A percentile compares a stretch with the other conserved stretches of the same genome.
phyloP scores from a whole-genome alignment of 345 rosid genomes.

The Excoecaria agallocha region DNA sequence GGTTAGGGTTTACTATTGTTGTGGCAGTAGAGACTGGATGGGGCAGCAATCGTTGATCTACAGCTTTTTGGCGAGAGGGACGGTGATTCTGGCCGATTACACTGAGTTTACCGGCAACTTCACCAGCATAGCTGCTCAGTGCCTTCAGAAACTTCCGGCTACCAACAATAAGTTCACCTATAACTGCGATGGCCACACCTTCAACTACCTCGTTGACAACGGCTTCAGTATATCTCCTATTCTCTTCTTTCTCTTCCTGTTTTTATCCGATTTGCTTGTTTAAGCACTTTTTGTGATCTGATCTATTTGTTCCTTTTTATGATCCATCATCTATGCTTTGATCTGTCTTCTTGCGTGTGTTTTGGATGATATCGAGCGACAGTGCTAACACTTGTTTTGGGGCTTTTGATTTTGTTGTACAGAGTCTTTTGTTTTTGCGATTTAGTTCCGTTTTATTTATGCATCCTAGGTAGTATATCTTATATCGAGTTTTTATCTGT shows the following conservation, averaged over 20 bases:
- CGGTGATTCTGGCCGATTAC: conserved; percentile 58
- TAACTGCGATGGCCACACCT: conserved; percentile 72
- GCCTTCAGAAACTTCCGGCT: conserved; percentile 72
- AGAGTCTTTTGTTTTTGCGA: not conserved
- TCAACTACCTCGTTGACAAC: conserved; percentile 60
- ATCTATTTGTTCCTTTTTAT: not conserved
- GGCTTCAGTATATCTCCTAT: conserved; percentile 50
- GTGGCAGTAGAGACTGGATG: conserved; percentile 28
- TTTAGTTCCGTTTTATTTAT: not conserved
- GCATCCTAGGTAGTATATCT: not conserved
- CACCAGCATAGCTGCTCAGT: conserved; percentile 61
- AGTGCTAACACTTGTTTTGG: no score
- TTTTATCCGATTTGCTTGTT: conserved; percentile 1
- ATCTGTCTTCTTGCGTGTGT: not conserved
- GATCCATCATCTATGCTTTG: not conserved
- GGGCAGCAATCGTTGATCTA: conserved; percentile 69
- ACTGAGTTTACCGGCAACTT: conserved; percentile 71
- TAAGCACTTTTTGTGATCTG: not conserved
- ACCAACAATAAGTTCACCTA: conserved; percentile 62
- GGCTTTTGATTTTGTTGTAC: not conserved
- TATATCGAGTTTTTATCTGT: not conserved
- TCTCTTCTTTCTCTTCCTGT: not conserved
- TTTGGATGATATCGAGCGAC: not conserved
- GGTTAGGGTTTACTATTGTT: conserved; percentile 6
- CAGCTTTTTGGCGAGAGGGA: conserved; percentile 67